Base-by-base conservation (phyloP, 164 flowering plant genomes). In the Magnolia changhungtana region DNA sequence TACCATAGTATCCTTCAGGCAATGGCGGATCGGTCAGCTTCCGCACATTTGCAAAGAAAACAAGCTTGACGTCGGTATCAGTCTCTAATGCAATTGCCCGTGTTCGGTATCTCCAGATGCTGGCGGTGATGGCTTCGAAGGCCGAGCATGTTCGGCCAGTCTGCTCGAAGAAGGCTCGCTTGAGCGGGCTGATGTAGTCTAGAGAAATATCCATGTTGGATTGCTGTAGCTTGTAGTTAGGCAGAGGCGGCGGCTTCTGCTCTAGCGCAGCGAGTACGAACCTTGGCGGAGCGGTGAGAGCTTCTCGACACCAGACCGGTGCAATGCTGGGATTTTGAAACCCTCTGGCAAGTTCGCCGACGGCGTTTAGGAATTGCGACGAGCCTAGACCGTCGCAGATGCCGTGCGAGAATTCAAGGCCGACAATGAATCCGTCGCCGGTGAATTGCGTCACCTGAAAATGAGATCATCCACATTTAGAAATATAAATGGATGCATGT, bases 361-460 rank as follows among this genome's bases (percentile, higher is more conserved):
- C 83, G 9, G 93, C 90, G 8, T 84, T 85, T 4, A 90, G 79
- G 77, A 91, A 90, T 37, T 86, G 95, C 6, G 95, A 91, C 3
- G 92, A 88, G 74, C 95, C 93, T 0, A 91, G 80, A 23, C 95
- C 95, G 72, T 91, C 95, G 70, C 93, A 91, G 1, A 91, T 79
- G 64, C 78, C 80, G 72, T 91, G 95, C 79, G 89, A 86, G 82
- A 91, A 89, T 49, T 72, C 81, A 13, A 91, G 88, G 14, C 95
- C 95, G 4, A 89, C 83, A 61, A 88, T 90, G 52, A 85, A 88
- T 11, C 94, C 94, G 7, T 79, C 88, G 66, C 94, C 86, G 50
- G 77, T 79, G 74, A 90, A 90, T 71, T 80, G 78, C 5, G 94
- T 88, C 49, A 89, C 87, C 90, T 89, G 85, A 37, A 37, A 37